These are phyloP conservation scores for Chlamydomonas reinhardtii DNA, from an alignment of 163 green algal genomes.

Conservation along the genomic window DNA sequence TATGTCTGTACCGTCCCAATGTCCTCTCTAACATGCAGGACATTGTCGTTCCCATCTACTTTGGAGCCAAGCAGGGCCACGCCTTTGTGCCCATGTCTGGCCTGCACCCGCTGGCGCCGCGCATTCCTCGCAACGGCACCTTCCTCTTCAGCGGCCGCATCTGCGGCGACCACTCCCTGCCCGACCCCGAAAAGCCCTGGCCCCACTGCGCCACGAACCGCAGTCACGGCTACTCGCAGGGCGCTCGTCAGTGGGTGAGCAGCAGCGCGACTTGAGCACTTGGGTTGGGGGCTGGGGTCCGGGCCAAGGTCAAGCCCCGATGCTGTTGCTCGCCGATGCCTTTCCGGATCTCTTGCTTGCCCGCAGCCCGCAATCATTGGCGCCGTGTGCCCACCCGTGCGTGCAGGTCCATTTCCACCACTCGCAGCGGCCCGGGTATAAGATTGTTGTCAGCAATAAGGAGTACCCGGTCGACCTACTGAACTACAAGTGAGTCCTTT, in stretches of 20 bases:
- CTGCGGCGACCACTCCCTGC: background rate
- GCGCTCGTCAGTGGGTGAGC: background rate
- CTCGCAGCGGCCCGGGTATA: background rate
- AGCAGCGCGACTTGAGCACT: no score
- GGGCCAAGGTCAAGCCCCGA: no score
- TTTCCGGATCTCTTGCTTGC: no score
- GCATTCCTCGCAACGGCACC: background rate
- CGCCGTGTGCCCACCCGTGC: background rate
- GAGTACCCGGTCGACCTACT: background rate
- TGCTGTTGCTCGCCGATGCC: no score
- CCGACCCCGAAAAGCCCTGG: background rate
- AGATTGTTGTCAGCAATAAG: background rate
- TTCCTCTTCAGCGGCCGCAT: conserved; percentile 10
- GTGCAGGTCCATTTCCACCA: background rate
- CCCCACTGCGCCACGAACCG: background rate
- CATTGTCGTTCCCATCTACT: conserved; percentile 8
- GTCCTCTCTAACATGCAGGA: no score
- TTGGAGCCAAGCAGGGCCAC: background rate
- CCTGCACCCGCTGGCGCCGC: conserved; percentile 10
- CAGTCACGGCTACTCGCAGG: background rate
- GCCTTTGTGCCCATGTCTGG: background rate
- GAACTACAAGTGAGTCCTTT: background rate
- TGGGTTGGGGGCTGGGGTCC: no score
- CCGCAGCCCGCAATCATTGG: no score
- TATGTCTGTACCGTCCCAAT: no score